Base-by-base conservation (phyloP, 441 rosid species). In the Erysimum cheiri region DNA sequence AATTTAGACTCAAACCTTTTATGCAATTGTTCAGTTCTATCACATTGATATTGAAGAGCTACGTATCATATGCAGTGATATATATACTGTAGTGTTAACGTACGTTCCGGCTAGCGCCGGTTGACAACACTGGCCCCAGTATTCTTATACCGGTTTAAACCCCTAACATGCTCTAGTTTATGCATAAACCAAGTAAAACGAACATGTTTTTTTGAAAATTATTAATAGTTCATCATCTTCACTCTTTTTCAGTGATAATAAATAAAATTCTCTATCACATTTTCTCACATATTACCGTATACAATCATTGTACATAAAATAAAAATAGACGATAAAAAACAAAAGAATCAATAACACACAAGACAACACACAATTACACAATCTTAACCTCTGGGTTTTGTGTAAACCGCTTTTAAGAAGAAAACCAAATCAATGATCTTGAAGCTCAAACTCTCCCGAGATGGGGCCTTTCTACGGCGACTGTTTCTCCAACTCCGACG, bases 401-500 rank as follows among this genome's bases (percentile, higher is more conserved):
- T 22, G 44, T 50, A 57, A 48, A 64, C 53, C 44, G 76, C 3
- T 17, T 39, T 19, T 15, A 29, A 56, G 39, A 37, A 31, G 37
- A 58, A 22, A 22, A 22, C 24, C 24, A 22, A 22, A 22, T 22
- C 48, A 66, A 66, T 40, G 11, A 8, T 66, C n/a, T 33, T 33
- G 55, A 64, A 63, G 66, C 33, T 86, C 83, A 85, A 59, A 70
- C 80, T 50, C 74, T 70, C 32, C 81, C 81, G 11, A 15, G 52
- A 12, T 3, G 73, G 28, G 32, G 63, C 15, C 44, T 67, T 17
- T 17, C 28, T 8, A 26, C 66, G 17, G 55, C n/a, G 31, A 58
- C 70, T 17, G 75, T 77, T 5, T 84, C 85, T 62, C 75, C 78
- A 59, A 80, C 85, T 29, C 84, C 87, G 37, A 55, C 83, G 63